Conservation (phyloP, 2,329 filamentous ascomycete species). For the Xylariaceae sp. region DNA sequence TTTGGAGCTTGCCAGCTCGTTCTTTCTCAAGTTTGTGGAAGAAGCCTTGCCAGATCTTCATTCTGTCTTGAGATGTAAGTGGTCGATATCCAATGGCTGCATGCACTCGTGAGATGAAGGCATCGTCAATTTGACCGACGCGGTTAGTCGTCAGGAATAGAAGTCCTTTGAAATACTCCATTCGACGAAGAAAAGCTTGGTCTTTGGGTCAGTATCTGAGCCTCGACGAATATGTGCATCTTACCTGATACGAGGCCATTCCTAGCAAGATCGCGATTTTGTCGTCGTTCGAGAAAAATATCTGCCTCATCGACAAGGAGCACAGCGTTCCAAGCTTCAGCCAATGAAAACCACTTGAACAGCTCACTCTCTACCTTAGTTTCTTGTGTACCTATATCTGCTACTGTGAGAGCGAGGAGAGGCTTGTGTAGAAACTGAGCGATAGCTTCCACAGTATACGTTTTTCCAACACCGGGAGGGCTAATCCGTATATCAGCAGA, state of each 20-base stretch:
- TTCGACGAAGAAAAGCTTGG: conserved; percentile 21
- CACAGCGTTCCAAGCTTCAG: conserved; percentile 25
- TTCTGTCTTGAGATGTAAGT: background rate
- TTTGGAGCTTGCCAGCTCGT: conserved; percentile 8
- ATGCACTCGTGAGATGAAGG: conserved; percentile 33
- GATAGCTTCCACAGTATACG: conserved; percentile 15
- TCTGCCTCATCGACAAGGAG: conserved; percentile 27
- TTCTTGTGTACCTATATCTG: conserved; percentile 24
- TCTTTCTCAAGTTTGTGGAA: conserved; percentile 7
- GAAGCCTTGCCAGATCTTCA: conserved; percentile 12
- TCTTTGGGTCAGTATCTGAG: background rate
- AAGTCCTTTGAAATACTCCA: conserved; percentile 27
- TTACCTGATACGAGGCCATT: conserved; percentile 10
- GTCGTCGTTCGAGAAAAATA: conserved; percentile 23
- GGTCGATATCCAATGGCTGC: conserved; percentile 27
- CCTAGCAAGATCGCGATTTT: conserved; percentile 16
- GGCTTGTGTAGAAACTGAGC: conserved; percentile 19
- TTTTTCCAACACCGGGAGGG: conserved; percentile 16
- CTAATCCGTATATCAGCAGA: no score
- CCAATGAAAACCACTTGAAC: conserved; percentile 22
- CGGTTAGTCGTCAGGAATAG: conserved; percentile 28
- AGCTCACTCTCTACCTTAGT: conserved; percentile 25
- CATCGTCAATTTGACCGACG: conserved; percentile 36
- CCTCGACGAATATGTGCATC: no score
- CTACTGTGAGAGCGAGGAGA: conserved; percentile 24